Evolutionary conservation across 805 yeast species (phyloP).

Genomic region (Teunomyces lycoperdinae): DNA sequence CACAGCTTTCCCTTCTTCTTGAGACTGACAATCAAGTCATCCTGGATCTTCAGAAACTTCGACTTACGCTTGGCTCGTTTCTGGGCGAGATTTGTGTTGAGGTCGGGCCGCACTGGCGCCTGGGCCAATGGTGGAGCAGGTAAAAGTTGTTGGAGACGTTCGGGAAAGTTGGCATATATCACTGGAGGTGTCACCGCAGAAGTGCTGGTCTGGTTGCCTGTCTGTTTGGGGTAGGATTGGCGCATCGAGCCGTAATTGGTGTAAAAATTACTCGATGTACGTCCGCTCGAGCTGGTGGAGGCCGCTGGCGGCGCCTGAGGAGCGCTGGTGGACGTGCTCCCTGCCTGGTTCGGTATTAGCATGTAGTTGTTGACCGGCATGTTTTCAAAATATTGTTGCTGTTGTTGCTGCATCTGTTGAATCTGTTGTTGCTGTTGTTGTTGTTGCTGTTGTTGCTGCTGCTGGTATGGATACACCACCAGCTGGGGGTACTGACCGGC

Average conservation of each 20-base stretch:
- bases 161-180: constrained; percentile 21
- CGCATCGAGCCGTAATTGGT: background rate
- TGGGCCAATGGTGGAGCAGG: constrained; percentile 50
- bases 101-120: constrained; percentile 42
- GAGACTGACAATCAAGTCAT: constrained; percentile 56
- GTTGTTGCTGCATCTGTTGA: background rate
- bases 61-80: constrained; percentile 59
- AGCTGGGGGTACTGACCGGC: constrained; percentile 6
- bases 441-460: constrained; percentile 11
- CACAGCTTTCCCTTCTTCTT: constrained; percentile 65
- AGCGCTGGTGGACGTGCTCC: background rate
- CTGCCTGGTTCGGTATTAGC: constrained; percentile 15
- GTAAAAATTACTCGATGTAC: background rate
- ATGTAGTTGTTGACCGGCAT: constrained; percentile 22
- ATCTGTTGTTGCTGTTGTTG: constrained; percentile 9
- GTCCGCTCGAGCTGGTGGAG: background rate
- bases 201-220: background rate
- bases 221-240: background rate
- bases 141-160: constrained; percentile 29
- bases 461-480: constrained; percentile 9
- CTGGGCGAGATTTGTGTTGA: constrained; percentile 38
- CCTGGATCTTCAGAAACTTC: constrained; percentile 70
- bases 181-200: constrained; percentile 7
- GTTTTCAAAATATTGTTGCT: constrained; percentile 10
- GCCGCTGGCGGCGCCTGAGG: background rate